These are phyloP conservation scores for Pichia sporocuriosa DNA, from an alignment of 805 yeast genomes.

Conservation along the genomic window DNA sequence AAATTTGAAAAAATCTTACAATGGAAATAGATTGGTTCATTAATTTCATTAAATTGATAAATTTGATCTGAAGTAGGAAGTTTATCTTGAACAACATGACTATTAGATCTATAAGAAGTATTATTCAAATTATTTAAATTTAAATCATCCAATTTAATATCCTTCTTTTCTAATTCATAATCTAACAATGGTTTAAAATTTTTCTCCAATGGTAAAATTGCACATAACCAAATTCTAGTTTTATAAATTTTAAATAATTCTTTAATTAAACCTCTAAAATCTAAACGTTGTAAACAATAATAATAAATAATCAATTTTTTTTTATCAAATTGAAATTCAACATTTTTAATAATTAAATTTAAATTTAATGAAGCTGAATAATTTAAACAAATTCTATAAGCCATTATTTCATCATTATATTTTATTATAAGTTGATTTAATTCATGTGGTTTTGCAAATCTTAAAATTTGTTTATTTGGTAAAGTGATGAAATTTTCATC, in stretches of 20 bases:
- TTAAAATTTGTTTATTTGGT: slow-evolving; percentile 69
- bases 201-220: slow-evolving; percentile 43
- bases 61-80: slow-evolving; percentile 36
- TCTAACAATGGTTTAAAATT: slow-evolving; percentile 26
- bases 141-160: slow-evolving; percentile 3
- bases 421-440: slow-evolving; percentile 54
- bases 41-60: slow-evolving; percentile 29
- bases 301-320: slow-evolving; percentile 72
- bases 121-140: neutral
- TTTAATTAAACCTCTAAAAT: slow-evolving; percentile 65
- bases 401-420: slow-evolving; percentile 64
- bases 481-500: slow-evolving; percentile 60
- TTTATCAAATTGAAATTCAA: slow-evolving; percentile 78
- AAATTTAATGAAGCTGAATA: slow-evolving; percentile 34
- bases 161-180: slow-evolving; percentile 24
- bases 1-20: slow-evolving; percentile 42
- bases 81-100: slow-evolving; percentile 23
- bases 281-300: slow-evolving; percentile 57
- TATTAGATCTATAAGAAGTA: slow-evolving; percentile 32
- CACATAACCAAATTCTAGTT: slow-evolving; percentile 80
- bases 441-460: slow-evolving; percentile 73
- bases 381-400: slow-evolving; percentile 56
- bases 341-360: slow-evolving; percentile 57
- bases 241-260: slow-evolving; percentile 71
- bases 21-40: slow-evolving; percentile 44